These are phyloP conservation scores for Candida ulmi DNA, from an alignment of 805 yeast genomes.

Conservation along the genomic window DNA sequence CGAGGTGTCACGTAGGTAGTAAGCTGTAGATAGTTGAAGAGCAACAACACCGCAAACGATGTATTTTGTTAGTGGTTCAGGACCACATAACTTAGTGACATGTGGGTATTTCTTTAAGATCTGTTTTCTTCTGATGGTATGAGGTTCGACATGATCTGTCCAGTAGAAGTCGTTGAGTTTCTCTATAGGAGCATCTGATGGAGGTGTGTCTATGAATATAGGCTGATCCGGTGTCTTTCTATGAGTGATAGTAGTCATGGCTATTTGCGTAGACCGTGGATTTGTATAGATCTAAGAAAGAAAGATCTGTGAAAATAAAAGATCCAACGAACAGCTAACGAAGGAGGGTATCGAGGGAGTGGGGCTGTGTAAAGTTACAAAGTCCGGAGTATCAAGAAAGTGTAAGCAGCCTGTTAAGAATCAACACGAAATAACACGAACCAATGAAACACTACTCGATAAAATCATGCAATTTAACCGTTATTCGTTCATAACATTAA, in stretches of 20 bases:
- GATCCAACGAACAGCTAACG: too few species aligned
- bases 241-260: constrained; percentile 24
- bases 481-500: too few species aligned
- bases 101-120: constrained; percentile 76
- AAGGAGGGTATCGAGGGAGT: too few species aligned
- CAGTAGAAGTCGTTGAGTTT: constrained; percentile 67
- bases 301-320: too few species aligned
- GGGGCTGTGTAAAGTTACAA: too few species aligned
- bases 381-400: too few species aligned
- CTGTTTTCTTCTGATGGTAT: constrained; percentile 62
- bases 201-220: constrained; percentile 25
- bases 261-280: not conserved
- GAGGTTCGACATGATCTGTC: constrained; percentile 82
- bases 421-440: too few species aligned
- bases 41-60: constrained; percentile 59
- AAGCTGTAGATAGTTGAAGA: constrained; percentile 65
- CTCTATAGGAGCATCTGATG: constrained; percentile 24
- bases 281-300: too few species aligned
- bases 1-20: constrained; percentile 48
- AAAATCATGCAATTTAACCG: too few species aligned
- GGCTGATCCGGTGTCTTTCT: constrained; percentile 21
- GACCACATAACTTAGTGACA: constrained; percentile 74
- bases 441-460: too few species aligned
- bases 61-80: constrained; percentile 82
- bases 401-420: too few species aligned